Conservation (phyloP, 169 alveolate genomes). For the Plasmodium gallinaceum region DNA sequence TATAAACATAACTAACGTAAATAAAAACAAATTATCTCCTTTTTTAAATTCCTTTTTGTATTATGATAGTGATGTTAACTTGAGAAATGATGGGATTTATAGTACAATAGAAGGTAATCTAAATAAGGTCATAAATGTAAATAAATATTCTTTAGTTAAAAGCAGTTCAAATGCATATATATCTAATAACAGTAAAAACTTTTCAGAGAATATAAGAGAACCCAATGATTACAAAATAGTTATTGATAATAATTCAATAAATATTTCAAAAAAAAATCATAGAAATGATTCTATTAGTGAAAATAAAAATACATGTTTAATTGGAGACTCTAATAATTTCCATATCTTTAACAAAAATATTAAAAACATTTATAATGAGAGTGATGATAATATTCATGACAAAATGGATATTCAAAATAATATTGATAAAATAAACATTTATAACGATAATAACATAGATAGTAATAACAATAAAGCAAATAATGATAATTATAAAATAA, state of each 20-base stretch:
- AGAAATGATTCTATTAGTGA: not conserved
- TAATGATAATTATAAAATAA: not conserved
- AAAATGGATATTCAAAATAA: not conserved
- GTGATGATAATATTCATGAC: too few relatives aligned
- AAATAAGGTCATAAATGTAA: not conserved
- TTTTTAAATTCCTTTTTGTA: conserved; percentile 25
- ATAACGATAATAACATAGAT: not conserved
- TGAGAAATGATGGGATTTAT: conserved; percentile 9
- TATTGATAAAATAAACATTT: not conserved
- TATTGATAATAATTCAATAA: too few relatives aligned
- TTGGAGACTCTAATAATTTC: too few relatives aligned
- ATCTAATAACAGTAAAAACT: too few relatives aligned
- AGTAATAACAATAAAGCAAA: not conserved
- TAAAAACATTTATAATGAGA: too few relatives aligned
- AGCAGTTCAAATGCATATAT: too few relatives aligned
- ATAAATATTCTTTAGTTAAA: too few relatives aligned
- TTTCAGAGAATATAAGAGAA: too few relatives aligned
- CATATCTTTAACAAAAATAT: too few relatives aligned
- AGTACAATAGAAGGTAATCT: not conserved
- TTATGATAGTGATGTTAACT: conserved; percentile 42
- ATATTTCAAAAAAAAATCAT: not conserved
- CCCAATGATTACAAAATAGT: too few relatives aligned
- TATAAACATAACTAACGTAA: not conserved
- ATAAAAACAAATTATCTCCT: conserved; percentile 37
- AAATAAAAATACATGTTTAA: not conserved